Conservation (phyloP, 164 flowering plant genomes). For the Euptelea pleiosperma region DNA sequence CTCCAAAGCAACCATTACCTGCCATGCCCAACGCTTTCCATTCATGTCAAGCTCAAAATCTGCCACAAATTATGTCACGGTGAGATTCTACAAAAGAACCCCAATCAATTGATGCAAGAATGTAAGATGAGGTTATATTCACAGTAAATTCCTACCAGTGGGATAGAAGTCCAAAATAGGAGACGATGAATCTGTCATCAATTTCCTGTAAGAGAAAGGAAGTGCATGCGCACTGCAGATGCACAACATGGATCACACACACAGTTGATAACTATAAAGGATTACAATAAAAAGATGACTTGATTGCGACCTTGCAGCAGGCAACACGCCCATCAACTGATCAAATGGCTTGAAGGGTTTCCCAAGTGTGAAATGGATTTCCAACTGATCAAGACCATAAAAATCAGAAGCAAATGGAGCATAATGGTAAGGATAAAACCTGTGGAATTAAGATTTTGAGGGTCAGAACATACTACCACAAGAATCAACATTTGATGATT, state of each 20-base stretch:
- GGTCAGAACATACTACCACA: not conserved
- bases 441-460: conserved; percentile 14
- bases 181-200: conserved; percentile 53
- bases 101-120: not conserved
- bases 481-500: not conserved
- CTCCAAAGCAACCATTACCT: conserved; percentile 39
- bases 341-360: conserved; percentile 62
- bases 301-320: conserved; percentile 53
- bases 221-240: conserved; percentile 57
- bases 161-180: conserved; percentile 63
- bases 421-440: conserved; percentile 74
- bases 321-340: conserved; percentile 59
- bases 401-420: conserved; percentile 74
- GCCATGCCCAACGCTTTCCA: conserved; percentile 51
- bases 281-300: not conserved
- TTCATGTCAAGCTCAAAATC: conserved; percentile 63
- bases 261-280: not conserved
- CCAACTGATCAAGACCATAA: conserved; percentile 31
- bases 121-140: not conserved
- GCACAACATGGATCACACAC: conserved; percentile 5
- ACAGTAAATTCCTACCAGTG: conserved; percentile 27
- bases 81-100: not conserved
- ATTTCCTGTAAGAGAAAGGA: conserved; percentile 41
- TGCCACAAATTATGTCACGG: conserved; percentile 17
- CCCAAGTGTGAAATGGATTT: conserved; percentile 45